Percentiles rank a stretch among this genome's conserved stretches.
Evolutionary conservation across 2,329 filamentous ascomycete genomes (phyloP).

Genomic region (Botryotinia convoluta): DNA sequence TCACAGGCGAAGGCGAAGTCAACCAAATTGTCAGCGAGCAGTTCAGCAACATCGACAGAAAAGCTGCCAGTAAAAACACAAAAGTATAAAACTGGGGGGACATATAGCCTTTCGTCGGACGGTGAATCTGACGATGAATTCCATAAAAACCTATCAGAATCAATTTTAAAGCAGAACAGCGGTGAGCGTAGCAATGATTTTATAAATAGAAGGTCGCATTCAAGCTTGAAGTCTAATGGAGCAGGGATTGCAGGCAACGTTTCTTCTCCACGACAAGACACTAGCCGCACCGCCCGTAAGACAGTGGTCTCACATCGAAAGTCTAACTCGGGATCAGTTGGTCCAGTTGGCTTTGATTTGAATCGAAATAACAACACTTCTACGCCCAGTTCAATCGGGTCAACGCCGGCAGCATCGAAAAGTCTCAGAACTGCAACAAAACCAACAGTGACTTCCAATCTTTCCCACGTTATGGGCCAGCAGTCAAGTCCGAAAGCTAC

Average conservation of each 20-base stretch:
- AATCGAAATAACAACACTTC: neutral
- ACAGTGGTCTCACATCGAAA: neutral
- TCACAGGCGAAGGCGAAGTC: neutral
- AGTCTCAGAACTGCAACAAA: neutral
- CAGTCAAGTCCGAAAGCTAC: neutral
- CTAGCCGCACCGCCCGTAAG: conserved; percentile 1
- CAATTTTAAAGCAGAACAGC: neutral
- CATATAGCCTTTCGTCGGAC: conserved; percentile 3
- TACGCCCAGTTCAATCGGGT: neutral
- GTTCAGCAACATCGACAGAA: no score
- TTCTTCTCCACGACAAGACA: neutral
- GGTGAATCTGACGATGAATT: neutral
- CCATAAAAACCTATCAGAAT: neutral
- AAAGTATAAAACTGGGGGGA: neutral
- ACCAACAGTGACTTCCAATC: neutral
- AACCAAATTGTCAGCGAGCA: neutral
- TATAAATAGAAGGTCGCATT: neutral
- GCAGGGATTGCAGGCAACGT: neutral
- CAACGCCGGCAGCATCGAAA: neutral
- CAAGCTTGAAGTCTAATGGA: neutral
- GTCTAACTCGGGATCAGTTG: neutral
- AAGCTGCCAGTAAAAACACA: neutral
- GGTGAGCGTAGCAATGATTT: neutral
- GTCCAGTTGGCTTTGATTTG: neutral
- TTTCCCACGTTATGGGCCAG: neutral